Evolutionary conservation across 1,284 basidiomycete species (phyloP).

Genomic region (Tilletia horrida): DNA sequence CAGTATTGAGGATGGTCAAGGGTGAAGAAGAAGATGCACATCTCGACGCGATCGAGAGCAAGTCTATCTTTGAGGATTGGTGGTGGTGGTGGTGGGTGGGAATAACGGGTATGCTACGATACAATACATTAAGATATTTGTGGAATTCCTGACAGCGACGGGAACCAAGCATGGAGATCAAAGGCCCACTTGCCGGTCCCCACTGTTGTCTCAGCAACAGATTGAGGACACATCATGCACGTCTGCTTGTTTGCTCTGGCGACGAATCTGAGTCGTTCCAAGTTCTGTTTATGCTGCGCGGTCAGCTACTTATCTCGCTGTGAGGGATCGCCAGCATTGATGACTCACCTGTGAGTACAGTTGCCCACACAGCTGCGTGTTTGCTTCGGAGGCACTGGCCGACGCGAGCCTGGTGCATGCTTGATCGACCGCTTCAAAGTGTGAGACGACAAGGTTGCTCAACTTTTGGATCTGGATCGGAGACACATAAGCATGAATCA

Average conservation of each 20-base stretch:
- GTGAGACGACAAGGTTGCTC: background rate
- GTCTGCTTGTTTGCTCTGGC: background rate
- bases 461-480: background rate
- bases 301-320: background rate
- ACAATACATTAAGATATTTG: too few species aligned
- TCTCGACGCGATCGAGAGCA: background rate
- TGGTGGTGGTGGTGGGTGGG: too few species aligned
- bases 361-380: constrained; percentile 4
- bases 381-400: background rate
- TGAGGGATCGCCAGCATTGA: background rate
- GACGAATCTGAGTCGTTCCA: background rate
- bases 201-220: background rate
- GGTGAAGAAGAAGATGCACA: constrained; percentile 41
- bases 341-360: constrained; percentile 5
- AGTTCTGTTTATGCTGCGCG: background rate
- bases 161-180: constrained; percentile 12
- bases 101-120: too few species aligned
- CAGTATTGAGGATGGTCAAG: constrained; percentile 26
- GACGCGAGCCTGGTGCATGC: background rate
- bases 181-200: background rate
- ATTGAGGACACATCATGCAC: background rate
- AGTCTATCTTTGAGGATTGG: too few species aligned
- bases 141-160: background rate
- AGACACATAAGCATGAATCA: background rate
- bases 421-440: background rate